Base-by-base conservation (phyloP, 176 grass and related monocot genomes). In the Oryza coarctata region DNA sequence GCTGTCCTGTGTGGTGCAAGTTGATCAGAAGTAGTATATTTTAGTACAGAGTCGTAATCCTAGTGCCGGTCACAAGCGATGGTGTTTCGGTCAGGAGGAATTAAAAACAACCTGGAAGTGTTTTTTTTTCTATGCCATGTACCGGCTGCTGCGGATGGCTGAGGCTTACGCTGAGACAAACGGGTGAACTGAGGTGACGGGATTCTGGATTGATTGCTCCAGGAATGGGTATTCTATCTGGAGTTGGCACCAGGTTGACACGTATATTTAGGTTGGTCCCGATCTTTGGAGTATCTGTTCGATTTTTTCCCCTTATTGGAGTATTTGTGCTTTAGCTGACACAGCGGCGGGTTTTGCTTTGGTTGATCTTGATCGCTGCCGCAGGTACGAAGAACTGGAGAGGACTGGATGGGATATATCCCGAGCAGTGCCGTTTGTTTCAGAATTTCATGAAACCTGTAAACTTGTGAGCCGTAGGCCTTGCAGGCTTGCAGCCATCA, bases 171-270 rank as follows among this genome's bases (percentile, higher is more conserved):
- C 25, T 10, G 15, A 39, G 71, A 41, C 33, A 22, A 49, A 78
- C 36, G 20, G 26, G 27, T 13, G 1, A 63, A 5, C 18, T 6
- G 7, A n/a, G 41, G 49, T 34, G 87, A 82, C 41, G 71, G 72
- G 20, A 22, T 55, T 55, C 72, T 45, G 17, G 78, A 17, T 62
- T 75, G 71, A 85, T 81, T 65, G 64, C 84, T 71, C 40, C 9
- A 0, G 26, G 65, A 85, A 65, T 76, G 39, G 30, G 3, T 35
- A 57, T 71, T 71, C 72, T 71, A 75, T 29, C 77, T 27, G 17
- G 71, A 12, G 22, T 40, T 61, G 20, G 52, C 25, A 32, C 5
- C 41, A 3, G 50, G 14, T 76, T 33, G 82, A 76, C 77, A 81
- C 82, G 65, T 76, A 18, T 4, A 0, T 32, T 43, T 22, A 50